Evolutionary conservation across 1,284 basidiomycete genomes (phyloP), one percentile per base, ranked within the genome.

Genomic region (Fomitopsis palustris): DNA sequence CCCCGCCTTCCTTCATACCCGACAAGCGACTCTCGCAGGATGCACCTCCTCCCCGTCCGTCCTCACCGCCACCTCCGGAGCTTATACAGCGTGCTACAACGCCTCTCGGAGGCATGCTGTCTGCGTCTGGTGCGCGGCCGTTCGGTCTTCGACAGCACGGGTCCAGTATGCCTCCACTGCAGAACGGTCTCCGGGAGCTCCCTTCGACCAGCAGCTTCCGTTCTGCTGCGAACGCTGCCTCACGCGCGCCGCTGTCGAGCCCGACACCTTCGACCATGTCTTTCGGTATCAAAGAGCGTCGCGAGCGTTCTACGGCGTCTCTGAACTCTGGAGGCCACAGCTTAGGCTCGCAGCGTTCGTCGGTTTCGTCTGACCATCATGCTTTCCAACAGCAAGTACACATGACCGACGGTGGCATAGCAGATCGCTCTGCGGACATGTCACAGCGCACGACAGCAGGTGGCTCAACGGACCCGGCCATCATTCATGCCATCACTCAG

Each of bases 401-500:
- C 59, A 69, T 69, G 12, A 55, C 63, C 4, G 62, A 67, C 21
- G 57, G 61, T 19, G 65, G 64, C 27, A 62, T 57, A 12, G 66
- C 69, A 3, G 70, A 70, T 52, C 71, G 69, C 21, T 54, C 63
- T 1, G 77, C 76, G 0, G 75, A 80, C 64, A 69, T 73, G 35
- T 61, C 69, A 8, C 58, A 62, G 27, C 67, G 62, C 29, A 60
- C 61, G 37, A 62, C 58, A 8, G 66, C 65, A 29, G 66, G 64
- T 35, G 74, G 76, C 42, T 76, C 87, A 23, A 96, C 95, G 14
- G 95, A 98, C 72, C 93, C 94, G 1, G 74, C 80, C 2, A 78
- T 95, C 64, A 96, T 98, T 66, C 95, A 98, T 71, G 92, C 96
- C 2, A 98, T 99, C 69, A 99, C 96, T 4, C 95, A 98, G 81